Evolutionary conservation across 1,284 basidiomycete species (phyloP).

Genomic region (Ceratobasidium sp.): DNA sequence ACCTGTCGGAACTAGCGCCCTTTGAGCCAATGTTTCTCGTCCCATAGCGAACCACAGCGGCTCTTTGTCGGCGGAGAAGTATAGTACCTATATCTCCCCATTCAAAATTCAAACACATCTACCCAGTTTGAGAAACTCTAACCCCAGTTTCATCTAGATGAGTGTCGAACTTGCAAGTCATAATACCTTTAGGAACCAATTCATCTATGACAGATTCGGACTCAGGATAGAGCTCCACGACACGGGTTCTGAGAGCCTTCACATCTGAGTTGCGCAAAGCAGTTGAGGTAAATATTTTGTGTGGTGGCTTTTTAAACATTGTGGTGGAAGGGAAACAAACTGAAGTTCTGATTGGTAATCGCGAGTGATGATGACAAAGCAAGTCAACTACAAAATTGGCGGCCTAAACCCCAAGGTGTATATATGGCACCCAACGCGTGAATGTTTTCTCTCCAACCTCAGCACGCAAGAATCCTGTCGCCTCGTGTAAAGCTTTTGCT

Average conservation of each 20-base stretch:
- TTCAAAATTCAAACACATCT: slow-evolving; percentile 1
- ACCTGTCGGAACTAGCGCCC: slow-evolving; percentile 78
- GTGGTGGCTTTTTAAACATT: slow-evolving; percentile 42
- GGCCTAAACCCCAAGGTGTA: too few species aligned
- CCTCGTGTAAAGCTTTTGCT: too few species aligned
- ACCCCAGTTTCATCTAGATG: slow-evolving; percentile 75
- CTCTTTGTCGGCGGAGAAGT: slow-evolving; percentile 76
- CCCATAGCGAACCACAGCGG: slow-evolving; percentile 87
- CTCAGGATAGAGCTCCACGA: slow-evolving; percentile 65
- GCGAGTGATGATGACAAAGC: too few species aligned
- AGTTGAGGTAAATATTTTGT: slow-evolving; percentile 29
- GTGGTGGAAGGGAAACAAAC: neutral
- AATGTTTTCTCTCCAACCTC: too few species aligned
- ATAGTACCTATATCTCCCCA: slow-evolving; percentile 64
- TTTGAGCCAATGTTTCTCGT: slow-evolving; percentile 65
- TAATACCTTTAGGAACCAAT: slow-evolving; percentile 78
- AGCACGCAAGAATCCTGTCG: too few species aligned
- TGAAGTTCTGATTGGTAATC: too few species aligned
- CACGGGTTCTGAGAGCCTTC: slow-evolving; percentile 73
- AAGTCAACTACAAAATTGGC: too few species aligned
- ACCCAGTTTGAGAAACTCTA: slow-evolving; percentile 53
- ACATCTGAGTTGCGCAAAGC: slow-evolving; percentile 71
- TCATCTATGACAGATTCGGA: slow-evolving; percentile 63
- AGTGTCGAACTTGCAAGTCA: slow-evolving; percentile 74
- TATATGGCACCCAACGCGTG: too few species aligned